Evolutionary conservation across 1,284 basidiomycete genomes (phyloP), one percentile per base, ranked within the genome.

Genomic region (Ceratobasidium sp.): DNA sequence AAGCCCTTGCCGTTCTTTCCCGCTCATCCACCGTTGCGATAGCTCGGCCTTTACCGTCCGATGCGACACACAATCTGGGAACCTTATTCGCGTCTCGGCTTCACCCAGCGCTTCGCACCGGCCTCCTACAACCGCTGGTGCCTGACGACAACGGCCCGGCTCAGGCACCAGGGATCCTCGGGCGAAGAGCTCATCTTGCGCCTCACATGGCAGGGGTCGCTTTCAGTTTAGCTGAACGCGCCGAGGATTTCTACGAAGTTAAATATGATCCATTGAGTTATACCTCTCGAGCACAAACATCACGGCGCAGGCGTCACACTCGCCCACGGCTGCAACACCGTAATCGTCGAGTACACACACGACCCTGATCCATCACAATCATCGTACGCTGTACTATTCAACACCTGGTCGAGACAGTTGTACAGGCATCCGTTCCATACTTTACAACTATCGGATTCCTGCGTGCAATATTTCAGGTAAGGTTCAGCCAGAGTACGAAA

Each of bases 361-460:
- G 33, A 33, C 38, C 60, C 60, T n/a, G 38, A 62, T n/a, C 33
- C 38, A 35, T 62, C 60, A 35, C 60, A 62, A 16, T 12, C 30
- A 14, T 20, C 18, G 33, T 62, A 35, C 12, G 33, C 33, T 8
- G 33, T 62, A 38, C 33, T 6, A 23, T 62, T 44, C 27, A 62
- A 1, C 14, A 6, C 16, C 16, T 8, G 33, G 38, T 35, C 33
- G 60, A 62, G 27, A 16, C 60, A 62, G 60, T 62, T 62, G 60
- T 62, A 62, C 20, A 62, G 30, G 14, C 60, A 62, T 35, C 60
- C 60, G 38, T 62, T 62, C 60, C 38, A 38, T 35, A 62, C 60
- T 18, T 62, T 62, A 14, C 60, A 62, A 14, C 60, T 62, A 20
- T 62, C 33, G 30, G 20, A 20, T 44, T 62, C 60, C 35, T 62